phyloP scores from a whole-genome alignment of 768 basidiomycete genomes.

The Epithele typhae region DNA sequence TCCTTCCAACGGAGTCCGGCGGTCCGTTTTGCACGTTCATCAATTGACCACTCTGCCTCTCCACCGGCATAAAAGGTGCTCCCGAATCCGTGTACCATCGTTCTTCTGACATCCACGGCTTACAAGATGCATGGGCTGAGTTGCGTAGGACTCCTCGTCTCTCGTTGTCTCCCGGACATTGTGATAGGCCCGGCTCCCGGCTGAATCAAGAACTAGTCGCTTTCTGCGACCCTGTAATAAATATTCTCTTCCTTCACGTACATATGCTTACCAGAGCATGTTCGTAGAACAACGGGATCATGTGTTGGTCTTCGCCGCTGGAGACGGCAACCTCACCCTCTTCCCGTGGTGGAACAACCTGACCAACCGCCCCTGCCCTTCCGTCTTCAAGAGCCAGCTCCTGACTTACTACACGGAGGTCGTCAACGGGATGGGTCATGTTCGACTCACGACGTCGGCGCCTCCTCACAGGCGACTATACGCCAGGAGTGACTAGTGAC shows the following conservation, averaged over 20 bases:
- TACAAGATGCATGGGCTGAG: too few relatives aligned
- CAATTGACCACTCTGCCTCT: too few relatives aligned
- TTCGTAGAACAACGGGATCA: slow-evolving; percentile 35
- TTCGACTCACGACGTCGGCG: slow-evolving; percentile 51
- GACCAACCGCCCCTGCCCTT: slow-evolving; percentile 54
- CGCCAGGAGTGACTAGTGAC: slow-evolving; percentile 37
- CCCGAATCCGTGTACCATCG: too few relatives aligned
- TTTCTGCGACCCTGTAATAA: slow-evolving; percentile 63
- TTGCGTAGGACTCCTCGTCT: too few relatives aligned
- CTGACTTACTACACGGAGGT: slow-evolving; percentile 45
- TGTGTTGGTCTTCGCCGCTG: slow-evolving; percentile 57
- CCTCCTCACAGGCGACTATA: slow-evolving; percentile 48
- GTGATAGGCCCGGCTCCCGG: slow-evolving; percentile 19
- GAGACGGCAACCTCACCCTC: slow-evolving; percentile 47
- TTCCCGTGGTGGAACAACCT: slow-evolving; percentile 62
- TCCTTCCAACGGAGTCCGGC: too few relatives aligned
- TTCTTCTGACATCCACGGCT: too few relatives aligned
- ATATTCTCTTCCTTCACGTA: slow-evolving; percentile 25
- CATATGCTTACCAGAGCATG: slow-evolving; percentile 5
- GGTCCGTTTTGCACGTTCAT: too few relatives aligned
- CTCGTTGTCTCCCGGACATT: background rate
- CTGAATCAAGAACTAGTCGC: slow-evolving; percentile 60
- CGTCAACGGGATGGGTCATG: slow-evolving; percentile 36
- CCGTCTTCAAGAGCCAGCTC: slow-evolving; percentile 54
- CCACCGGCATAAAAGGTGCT: too few relatives aligned